These are phyloP conservation scores for Penicillium roqueforti DNA, from an alignment of 495 filamentous ascomycete species.

Conservation along the genomic window DNA sequence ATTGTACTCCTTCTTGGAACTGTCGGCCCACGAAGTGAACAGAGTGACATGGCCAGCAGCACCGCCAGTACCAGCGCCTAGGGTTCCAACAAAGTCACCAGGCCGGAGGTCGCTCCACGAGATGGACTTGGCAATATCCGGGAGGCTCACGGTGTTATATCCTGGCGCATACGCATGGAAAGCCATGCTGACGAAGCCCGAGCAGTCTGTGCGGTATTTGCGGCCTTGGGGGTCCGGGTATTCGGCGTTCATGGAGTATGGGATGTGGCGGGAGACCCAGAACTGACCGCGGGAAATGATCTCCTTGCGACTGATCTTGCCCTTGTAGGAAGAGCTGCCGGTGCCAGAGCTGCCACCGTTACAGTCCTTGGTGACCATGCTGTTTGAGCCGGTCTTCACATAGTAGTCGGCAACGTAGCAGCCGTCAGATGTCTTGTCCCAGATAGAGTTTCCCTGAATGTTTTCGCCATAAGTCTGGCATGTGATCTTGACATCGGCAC, in stretches of 20 bases:
- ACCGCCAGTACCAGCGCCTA: slow-evolving; percentile 15
- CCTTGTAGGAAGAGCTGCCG: slow-evolving; percentile 13
- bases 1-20: slow-evolving; percentile 17
- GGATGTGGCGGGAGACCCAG: slow-evolving; percentile 14
- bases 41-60: slow-evolving; percentile 16
- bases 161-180: slow-evolving; percentile 11
- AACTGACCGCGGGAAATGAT: slow-evolving; percentile 13
- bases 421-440: slow-evolving; percentile 17
- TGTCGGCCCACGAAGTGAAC: slow-evolving; percentile 16
- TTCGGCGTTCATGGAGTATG: slow-evolving; percentile 15
- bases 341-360: slow-evolving; percentile 10
- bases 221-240: slow-evolving; percentile 14
- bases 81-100: slow-evolving; percentile 15
- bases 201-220: slow-evolving; percentile 17
- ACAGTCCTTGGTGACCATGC: slow-evolving; percentile 14
- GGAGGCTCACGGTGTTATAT: slow-evolving; percentile 14
- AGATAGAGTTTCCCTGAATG: slow-evolving; percentile 11
- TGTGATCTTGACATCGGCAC: slow-evolving; percentile 10
- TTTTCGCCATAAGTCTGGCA: slow-evolving; percentile 15
- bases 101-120: slow-evolving; percentile 12
- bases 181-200: slow-evolving; percentile 17
- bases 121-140: slow-evolving; percentile 11
- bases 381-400: slow-evolving; percentile 13
- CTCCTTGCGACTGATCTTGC: slow-evolving; percentile 17
- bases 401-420: slow-evolving; percentile 18